phyloP scores from a whole-genome alignment of 225 moss, liverwort and hornwort species.

The Pseudoscleropodium purum region DNA sequence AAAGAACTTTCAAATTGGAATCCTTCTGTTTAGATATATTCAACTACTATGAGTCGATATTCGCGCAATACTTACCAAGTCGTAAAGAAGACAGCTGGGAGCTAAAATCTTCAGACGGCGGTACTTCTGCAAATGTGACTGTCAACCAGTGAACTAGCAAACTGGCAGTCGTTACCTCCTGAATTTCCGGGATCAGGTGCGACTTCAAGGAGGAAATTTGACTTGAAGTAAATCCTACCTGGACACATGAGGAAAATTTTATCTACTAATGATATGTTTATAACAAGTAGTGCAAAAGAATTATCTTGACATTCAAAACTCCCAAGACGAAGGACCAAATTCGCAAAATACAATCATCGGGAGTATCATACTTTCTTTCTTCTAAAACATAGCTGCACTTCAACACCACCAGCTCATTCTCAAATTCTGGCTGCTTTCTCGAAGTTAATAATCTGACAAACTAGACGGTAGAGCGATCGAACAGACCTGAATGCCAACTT shows the following conservation, averaged over 20 bases:
- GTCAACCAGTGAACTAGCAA: conserved; percentile 89
- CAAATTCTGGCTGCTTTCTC: background rate
- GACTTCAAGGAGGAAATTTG: conserved; percentile 67
- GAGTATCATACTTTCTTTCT: background rate
- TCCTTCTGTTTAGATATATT: background rate
- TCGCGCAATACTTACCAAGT: conserved; percentile 47
- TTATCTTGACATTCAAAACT: background rate
- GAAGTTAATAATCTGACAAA: background rate
- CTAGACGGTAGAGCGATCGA: background rate
- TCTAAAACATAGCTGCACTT: background rate
- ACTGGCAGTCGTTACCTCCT: conserved; percentile 61
- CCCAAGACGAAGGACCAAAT: background rate
- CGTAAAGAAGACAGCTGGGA: conserved; percentile 88
- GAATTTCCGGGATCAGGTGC: conserved; percentile 63
- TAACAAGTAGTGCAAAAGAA: background rate
- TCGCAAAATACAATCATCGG: background rate
- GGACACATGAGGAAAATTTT: background rate
- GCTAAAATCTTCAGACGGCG: conserved; percentile 90
- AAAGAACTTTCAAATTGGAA: background rate
- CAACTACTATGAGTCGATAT: background rate
- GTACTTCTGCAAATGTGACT: conserved; percentile 89
- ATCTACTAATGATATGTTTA: background rate
- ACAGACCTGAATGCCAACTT: conserved; percentile 67
- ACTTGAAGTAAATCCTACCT: conserved; percentile 62
- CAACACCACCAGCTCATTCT: background rate